Conservation (phyloP, 495 filamentous ascomycete genomes). For the Xylaria cubensis region DNA sequence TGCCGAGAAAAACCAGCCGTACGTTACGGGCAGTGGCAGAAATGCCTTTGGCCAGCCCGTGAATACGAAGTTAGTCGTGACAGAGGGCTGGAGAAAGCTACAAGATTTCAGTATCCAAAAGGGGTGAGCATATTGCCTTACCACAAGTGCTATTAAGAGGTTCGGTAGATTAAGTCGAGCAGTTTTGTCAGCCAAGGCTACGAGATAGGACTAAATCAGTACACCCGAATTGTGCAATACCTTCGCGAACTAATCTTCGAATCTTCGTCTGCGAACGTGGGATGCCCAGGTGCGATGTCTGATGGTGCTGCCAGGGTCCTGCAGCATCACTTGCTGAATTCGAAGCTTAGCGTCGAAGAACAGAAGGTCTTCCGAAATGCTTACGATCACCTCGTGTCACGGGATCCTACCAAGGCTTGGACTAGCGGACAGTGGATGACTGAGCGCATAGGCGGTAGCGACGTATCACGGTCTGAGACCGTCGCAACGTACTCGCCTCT, state of each 20-base stretch:
- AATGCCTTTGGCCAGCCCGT: constrained; percentile 58
- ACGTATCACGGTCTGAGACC: constrained; percentile 76
- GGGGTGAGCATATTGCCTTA: constrained; percentile 37
- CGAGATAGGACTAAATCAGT: constrained; percentile 51
- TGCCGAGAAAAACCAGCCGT: constrained; percentile 65
- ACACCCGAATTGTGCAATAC: constrained; percentile 62
- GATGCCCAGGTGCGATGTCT: constrained; percentile 69
- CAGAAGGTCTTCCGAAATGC: constrained; percentile 54
- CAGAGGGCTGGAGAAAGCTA: constrained; percentile 64
- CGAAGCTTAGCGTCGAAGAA: constrained; percentile 30
- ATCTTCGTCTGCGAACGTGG: constrained; percentile 52
- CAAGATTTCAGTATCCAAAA: constrained; percentile 59
- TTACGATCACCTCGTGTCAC: constrained; percentile 58
- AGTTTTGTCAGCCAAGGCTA: constrained; percentile 62
- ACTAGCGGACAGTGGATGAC: constrained; percentile 90
- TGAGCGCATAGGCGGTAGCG: constrained; percentile 75
- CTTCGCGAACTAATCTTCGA: constrained; percentile 63
- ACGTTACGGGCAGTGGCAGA: constrained; percentile 53
- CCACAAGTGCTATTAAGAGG: background rate
- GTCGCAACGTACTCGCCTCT: constrained; percentile 45
- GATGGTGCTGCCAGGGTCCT: constrained; percentile 69
- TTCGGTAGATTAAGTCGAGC: background rate
- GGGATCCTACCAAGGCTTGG: constrained; percentile 67
- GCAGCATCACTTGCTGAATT: constrained; percentile 47
- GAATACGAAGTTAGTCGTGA: constrained; percentile 55